A percentile compares a stretch with the other conserved stretches of the same genome.
These are phyloP conservation scores for Fragaria ananassa DNA, from an alignment of 306 rosid genomes.

Conservation along the genomic window DNA sequence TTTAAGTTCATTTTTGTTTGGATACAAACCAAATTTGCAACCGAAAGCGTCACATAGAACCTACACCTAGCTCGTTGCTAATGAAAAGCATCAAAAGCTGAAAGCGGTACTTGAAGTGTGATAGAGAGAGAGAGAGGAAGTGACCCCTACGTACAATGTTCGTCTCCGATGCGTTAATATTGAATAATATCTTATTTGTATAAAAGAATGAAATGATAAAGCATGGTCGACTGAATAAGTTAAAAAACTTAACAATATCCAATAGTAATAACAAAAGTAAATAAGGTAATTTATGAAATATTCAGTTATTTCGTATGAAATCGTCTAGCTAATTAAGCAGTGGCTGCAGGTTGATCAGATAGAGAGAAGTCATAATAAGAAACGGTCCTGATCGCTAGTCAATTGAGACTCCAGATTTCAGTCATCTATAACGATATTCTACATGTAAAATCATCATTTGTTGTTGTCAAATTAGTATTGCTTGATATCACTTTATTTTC, in stretches of 20 bases:
- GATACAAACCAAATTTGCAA: background rate
- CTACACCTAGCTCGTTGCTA: background rate
- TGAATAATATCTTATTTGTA: too few species aligned
- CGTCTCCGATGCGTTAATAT: too few species aligned
- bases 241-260: background rate
- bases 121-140: too few species aligned
- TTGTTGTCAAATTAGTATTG: background rate
- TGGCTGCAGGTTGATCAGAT: background rate
- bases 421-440: background rate
- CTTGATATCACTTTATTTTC: background rate
- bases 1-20: too few species aligned
- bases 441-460: background rate
- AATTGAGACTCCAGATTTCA: conserved; percentile 7
- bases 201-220: background rate
- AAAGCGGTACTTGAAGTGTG: background rate
- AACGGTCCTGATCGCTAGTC: background rate
- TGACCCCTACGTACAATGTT: too few species aligned
- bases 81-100: too few species aligned
- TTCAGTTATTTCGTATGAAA: too few species aligned
- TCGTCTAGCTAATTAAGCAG: too few species aligned
- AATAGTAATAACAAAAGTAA: background rate
- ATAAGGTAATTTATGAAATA: background rate
- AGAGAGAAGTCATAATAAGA: background rate
- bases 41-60: background rate
- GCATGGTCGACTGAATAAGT: background rate